These are phyloP conservation scores for Amoeboaphelidium protococcarum DNA, from an alignment of 371 early-diverging fungal genomes.

Conservation along the genomic window DNA sequence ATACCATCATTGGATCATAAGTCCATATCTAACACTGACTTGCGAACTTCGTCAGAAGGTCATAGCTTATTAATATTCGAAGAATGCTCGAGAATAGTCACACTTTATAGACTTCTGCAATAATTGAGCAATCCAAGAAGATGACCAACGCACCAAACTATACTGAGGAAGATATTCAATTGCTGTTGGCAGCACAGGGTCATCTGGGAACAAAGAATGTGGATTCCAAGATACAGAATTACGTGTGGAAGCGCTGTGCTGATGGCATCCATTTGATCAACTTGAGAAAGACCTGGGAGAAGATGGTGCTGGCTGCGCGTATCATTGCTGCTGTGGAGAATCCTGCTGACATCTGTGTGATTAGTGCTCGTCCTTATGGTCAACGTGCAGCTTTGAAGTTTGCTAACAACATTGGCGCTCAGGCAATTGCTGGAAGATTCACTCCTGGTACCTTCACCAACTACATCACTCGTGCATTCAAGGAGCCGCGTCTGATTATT, in stretches of 20 bases:
- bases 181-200: conserved; percentile 57
- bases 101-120: too few species aligned
- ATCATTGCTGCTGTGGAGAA: conserved; percentile 86
- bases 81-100: neutral
- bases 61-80: too few species aligned
- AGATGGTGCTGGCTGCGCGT: conserved; percentile 95
- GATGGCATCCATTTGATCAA: conserved; percentile 97
- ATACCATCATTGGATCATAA: too few species aligned
- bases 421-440: conserved; percentile 96
- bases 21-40: too few species aligned
- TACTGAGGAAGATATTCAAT: conserved; percentile 67
- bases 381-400: conserved; percentile 97
- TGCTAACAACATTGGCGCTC: conserved; percentile 85
- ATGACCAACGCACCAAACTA: conserved; percentile 26
- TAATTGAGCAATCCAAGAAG: too few species aligned
- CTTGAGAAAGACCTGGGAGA: conserved; percentile 97
- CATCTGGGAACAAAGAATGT: conserved; percentile 76
- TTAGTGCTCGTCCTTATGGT: conserved; percentile 89
- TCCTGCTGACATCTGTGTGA: conserved; percentile 78
- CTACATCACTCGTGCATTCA: conserved; percentile 91
- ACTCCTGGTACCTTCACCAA: conserved; percentile 99
- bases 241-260: conserved; percentile 72
- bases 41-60: too few species aligned
- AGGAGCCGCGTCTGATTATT: conserved; percentile 92
- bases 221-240: conserved; percentile 61